Evolutionary conservation across 306 rosid species (phyloP), one percentile per base, ranked within the genome.

Genomic region (Hippophae tibetana): DNA sequence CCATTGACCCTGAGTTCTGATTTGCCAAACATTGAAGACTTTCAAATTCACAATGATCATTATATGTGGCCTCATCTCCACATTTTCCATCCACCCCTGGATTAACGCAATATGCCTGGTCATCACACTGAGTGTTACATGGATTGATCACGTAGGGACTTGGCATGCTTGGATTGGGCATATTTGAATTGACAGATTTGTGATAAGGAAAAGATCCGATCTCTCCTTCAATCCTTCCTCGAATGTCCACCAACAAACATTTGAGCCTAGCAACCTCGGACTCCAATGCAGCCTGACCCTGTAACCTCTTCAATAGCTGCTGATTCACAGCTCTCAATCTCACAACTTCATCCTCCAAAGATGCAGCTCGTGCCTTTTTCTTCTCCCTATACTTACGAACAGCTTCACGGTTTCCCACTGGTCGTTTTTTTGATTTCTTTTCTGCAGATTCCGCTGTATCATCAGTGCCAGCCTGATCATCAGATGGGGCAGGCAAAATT

Each of bases 191-290:
- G 27, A 57, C 68, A 5, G 89, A 42, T 70, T 84, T 93, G 72
- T 84, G 97, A 79, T 93, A 93, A 0, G 99, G 99, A 58, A 88
- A 93, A 0, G 85, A 56, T 13, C 99, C 99, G 60, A 93, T 88
- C 61, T 93, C 99, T 43, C 99, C 99, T 75, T 93, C 97, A 59
- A 93, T 86, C 76, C 97, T 88, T 27, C 99, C 99, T 52, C 99
- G 78, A 6, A 93, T 86, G 72, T 93, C 99, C 61, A 93, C 99
- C 13, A 93, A 82, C 72, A 93, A 84, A 70, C 97, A 93, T 82
- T 86, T 93, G 9, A 93, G 85, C 77, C 99, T 86, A 0, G 95
- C 84, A 54, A 93, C 63, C 72, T 93, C 99, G 0, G 97, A 84
- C 81, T 93, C 99, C 63, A 93, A 62, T 50, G 94, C 95, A 70